Percentiles rank a stretch among this genome's conserved stretches.
Conservation (phyloP, 805 yeast species). For the Kuraishia hungarica region DNA sequence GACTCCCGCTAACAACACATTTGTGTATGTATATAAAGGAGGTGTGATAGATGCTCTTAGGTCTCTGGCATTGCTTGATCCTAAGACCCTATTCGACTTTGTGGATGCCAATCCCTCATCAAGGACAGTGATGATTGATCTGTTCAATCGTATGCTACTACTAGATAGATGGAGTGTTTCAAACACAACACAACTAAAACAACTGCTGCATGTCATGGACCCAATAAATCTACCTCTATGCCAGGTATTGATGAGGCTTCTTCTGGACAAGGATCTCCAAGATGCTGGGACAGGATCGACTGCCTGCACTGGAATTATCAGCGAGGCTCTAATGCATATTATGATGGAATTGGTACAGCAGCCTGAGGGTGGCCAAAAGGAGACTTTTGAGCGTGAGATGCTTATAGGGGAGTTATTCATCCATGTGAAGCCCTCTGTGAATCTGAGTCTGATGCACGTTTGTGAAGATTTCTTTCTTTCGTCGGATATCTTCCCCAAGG, state of each 20-base stretch:
- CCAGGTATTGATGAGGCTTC: slow-evolving; percentile 28
- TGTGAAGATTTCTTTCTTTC: slow-evolving; percentile 33
- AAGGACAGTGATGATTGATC: slow-evolving; percentile 7
- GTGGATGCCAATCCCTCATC: not conserved
- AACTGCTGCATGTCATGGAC: slow-evolving; percentile 18
- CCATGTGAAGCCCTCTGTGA: slow-evolving; percentile 22
- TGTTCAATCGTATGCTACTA: slow-evolving; percentile 10
- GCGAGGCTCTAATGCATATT: slow-evolving; percentile 4
- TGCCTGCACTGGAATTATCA: not conserved
- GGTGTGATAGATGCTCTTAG: not conserved
- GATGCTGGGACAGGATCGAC: not conserved
- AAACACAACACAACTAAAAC: slow-evolving; percentile 2
- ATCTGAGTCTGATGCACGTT: slow-evolving; percentile 23
- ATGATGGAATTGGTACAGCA: slow-evolving; percentile 1
- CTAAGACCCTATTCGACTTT: not conserved
- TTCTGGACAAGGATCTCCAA: slow-evolving; percentile 15
- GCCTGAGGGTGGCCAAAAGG: slow-evolving; percentile 2
- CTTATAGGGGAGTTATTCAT: slow-evolving; percentile 31
- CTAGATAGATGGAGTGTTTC: slow-evolving; percentile 3
- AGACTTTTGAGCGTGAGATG: slow-evolving; percentile 6
- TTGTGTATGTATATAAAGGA: not conserved
- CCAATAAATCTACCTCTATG: slow-evolving; percentile 33
- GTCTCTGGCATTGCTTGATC: not conserved
- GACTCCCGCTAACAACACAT: not conserved
- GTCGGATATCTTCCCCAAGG: slow-evolving; percentile 29